These are phyloP conservation scores for Sordariomycetes sp. DNA, from an alignment of 2,329 filamentous ascomycete species.

Conservation along the genomic window DNA sequence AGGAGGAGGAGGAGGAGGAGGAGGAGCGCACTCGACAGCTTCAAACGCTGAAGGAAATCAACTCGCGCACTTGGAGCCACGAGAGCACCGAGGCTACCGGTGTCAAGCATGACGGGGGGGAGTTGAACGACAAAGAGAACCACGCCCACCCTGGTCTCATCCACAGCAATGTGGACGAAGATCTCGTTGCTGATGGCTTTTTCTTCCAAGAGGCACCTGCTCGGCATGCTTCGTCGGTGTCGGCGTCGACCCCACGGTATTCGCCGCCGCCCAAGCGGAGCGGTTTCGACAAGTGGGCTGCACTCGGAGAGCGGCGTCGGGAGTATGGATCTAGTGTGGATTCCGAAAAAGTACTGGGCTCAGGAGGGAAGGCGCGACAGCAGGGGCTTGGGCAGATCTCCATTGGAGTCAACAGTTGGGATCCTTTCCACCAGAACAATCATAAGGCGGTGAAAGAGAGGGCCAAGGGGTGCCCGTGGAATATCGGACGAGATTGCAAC, in stretches of 20 bases:
- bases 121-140: constrained; percentile 15
- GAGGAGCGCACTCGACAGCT: constrained; percentile 15
- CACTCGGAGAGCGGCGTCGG: constrained; percentile 71
- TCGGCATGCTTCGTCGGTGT: constrained; percentile 16
- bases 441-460: constrained; percentile 28
- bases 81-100: constrained; percentile 40
- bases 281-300: constrained; percentile 76
- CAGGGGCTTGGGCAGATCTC: constrained; percentile 32
- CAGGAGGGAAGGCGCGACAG: constrained; percentile 29
- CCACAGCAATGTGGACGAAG: constrained; percentile 44
- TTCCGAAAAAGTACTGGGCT: constrained; percentile 33
- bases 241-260: constrained; percentile 32
- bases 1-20: constrained; percentile 28
- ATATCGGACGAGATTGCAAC: constrained; percentile 44
- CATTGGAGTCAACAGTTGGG: constrained; percentile 30
- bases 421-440: constrained; percentile 24
- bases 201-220: constrained; percentile 49
- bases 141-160: constrained; percentile 12
- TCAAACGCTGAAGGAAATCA: constrained; percentile 48
- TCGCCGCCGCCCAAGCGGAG: constrained; percentile 54
- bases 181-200: constrained; percentile 55
- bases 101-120: constrained; percentile 9
- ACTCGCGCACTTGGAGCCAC: constrained; percentile 68
- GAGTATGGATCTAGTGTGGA: constrained; percentile 40
- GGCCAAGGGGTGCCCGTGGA: constrained; percentile 40